A percentile compares a stretch with the other conserved stretches of the same genome.
Conservation (phyloP, 345 rosid genomes). For the Pistacia atlantica region DNA sequence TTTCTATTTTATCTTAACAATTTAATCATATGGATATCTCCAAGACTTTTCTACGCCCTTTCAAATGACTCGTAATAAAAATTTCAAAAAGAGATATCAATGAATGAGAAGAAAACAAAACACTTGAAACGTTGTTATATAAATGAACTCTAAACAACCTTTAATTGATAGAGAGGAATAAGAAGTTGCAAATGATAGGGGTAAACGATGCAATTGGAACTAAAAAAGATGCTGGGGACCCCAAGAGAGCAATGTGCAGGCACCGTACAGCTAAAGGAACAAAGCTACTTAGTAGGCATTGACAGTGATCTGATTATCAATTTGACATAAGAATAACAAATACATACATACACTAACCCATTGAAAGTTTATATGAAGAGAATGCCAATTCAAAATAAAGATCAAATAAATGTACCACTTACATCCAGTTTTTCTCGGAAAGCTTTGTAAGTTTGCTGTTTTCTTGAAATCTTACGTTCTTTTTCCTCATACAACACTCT, state of each 20-base stretch:
- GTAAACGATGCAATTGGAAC: background rate
- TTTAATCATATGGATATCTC: background rate
- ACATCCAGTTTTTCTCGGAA: conserved; percentile 70
- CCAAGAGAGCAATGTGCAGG: background rate
- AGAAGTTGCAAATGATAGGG: background rate
- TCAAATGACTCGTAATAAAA: background rate
- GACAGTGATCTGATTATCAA: background rate
- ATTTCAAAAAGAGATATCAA: background rate
- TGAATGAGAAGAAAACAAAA: background rate
- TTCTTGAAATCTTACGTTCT: conserved; percentile 63
- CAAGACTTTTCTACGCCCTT: background rate
- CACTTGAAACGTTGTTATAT: background rate
- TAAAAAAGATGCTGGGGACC: background rate
- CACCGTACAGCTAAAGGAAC: background rate
- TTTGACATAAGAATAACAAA: background rate
- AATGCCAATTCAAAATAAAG: conserved; percentile 5
- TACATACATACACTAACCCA: background rate
- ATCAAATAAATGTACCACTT: conserved; percentile 21
- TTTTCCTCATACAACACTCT: conserved; percentile 59
- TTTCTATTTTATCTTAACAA: background rate
- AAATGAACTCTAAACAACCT: background rate
- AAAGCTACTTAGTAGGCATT: background rate
- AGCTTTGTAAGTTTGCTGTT: conserved; percentile 49
- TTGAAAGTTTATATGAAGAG: conserved; percentile 1
- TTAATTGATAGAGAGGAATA: conserved; percentile 1